Evolutionary conservation across 257 asterid species (phyloP), one percentile per base, ranked within the genome.

Genomic region (Nicotiana paniculata): DNA sequence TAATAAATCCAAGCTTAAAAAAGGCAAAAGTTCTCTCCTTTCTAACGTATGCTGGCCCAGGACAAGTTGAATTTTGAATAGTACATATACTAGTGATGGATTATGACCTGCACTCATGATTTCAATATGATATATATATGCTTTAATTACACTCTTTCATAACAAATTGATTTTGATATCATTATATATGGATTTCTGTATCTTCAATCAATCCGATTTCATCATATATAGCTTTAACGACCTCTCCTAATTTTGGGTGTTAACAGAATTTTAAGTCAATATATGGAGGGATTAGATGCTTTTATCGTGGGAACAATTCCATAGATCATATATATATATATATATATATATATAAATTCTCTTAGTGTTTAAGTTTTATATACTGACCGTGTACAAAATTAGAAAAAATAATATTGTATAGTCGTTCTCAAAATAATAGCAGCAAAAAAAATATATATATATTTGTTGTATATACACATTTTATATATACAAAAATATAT

Each of bases 191-290:
- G 43, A 24, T 24, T 48, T 72, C 26, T 46, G 61, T 26, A 46
- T 13, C 79, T 51, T 80, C 81, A 77, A 85, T 81, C 83, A 85
- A 81, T 77, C 85, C 17, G 30, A 6, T 80, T 43, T 64, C 85
- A 81, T 64, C 74, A 65, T 28, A 28, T 28, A 28, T 54, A 48
- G 46, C 76, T 10, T 65, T 21, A 12, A 37, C 65, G 9, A 55
- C 9, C 21, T 65, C 16, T 6, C 17, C 74, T 13, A 32, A 37
- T 12, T 33, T 54, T 43, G 17, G 53, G n/a, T 30, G 39, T 26
- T 3, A 35, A 61, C 26, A 12, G 26, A 57, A 48, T 37, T n/a
- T 30, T 32, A 57, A 17, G 15, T 24, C 8, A 24, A 64, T 9
- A 64, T 64, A 64, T 11, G 13, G 16, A 51, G 57, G 13, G 16